These are phyloP conservation scores for Mitosporidium daphniae DNA, from an alignment of 371 early-diverging fungal genomes.

Conservation along the genomic window DNA sequence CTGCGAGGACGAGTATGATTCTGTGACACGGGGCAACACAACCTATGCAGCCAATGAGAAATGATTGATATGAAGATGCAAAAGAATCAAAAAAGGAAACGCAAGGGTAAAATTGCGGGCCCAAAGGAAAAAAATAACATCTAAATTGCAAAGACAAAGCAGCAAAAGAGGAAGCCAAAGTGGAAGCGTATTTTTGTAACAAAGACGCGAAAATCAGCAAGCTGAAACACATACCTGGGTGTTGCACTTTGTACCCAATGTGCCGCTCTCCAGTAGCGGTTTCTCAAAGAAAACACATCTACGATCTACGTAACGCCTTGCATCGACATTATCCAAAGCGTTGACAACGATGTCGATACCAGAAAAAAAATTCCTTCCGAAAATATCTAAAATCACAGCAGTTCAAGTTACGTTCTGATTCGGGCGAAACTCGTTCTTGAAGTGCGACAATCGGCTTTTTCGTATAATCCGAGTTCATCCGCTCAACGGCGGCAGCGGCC, in stretches of 20 bases:
- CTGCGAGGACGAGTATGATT: conserved; percentile 85
- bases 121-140: too few relatives aligned
- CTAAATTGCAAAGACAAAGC: too few relatives aligned
- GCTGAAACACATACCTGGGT: conserved; percentile 26
- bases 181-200: too few relatives aligned
- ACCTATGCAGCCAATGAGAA: conserved; percentile 11
- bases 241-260: conserved; percentile 97
- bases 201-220: too few relatives aligned
- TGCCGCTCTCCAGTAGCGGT: conserved; percentile 89
- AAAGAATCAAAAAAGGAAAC: not conserved
- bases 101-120: not conserved
- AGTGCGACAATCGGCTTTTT: conserved; percentile 33
- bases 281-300: conserved; percentile 80
- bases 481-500: conserved; percentile 52
- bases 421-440: conserved; percentile 73
- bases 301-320: conserved; percentile 86
- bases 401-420: conserved; percentile 29
- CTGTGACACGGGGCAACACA: conserved; percentile 65
- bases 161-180: too few relatives aligned
- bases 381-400: conserved; percentile 15
- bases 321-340: conserved; percentile 95
- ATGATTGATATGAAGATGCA: not conserved
- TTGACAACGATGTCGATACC: conserved; percentile 64
- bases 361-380: conserved; percentile 71
- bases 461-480: conserved; percentile 54